Conservation (phyloP, 2,329 filamentous ascomycete genomes). For the Fusarium annulatum region DNA sequence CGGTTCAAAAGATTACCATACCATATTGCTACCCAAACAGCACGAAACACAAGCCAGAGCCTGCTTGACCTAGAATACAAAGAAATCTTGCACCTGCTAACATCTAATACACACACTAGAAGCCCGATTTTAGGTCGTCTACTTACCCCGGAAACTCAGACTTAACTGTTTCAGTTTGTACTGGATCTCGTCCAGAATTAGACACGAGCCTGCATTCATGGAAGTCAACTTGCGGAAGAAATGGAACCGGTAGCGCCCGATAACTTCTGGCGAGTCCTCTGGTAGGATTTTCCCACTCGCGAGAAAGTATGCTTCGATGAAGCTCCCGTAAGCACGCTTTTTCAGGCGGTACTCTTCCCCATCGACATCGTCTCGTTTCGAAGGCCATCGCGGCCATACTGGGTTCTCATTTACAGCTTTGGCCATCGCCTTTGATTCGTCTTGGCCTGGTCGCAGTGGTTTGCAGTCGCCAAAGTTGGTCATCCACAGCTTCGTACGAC, state of each 20-base stretch:
- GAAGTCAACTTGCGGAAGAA: neutral
- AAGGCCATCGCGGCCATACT: slow-evolving; percentile 22
- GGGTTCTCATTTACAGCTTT: slow-evolving; percentile 2
- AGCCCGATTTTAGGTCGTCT: neutral
- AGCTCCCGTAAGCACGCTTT: neutral
- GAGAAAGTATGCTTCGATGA: neutral
- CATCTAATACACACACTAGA: neutral
- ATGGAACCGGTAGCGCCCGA: neutral
- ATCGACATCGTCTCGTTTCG: neutral
- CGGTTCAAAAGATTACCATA: slow-evolving; percentile 12
- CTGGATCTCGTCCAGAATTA: neutral
- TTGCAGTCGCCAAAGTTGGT: slow-evolving; percentile 39
- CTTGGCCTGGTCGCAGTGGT: neutral
- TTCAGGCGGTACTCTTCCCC: rapidly evolving
- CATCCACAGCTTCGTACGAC: slow-evolving; percentile 33
- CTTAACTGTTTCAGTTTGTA: neutral
- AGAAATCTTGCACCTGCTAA: neutral
- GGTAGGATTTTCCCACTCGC: neutral
- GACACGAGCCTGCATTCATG: rapidly evolving
- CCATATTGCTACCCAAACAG: neutral
- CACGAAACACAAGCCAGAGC: neutral
- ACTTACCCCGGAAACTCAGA: neutral
- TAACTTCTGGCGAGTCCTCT: neutral
- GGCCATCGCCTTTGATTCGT: neutral
- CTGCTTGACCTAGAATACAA: neutral